Base-by-base conservation (phyloP, 768 basidiomycete species). In the Xerocomus brunneocitrinus region DNA sequence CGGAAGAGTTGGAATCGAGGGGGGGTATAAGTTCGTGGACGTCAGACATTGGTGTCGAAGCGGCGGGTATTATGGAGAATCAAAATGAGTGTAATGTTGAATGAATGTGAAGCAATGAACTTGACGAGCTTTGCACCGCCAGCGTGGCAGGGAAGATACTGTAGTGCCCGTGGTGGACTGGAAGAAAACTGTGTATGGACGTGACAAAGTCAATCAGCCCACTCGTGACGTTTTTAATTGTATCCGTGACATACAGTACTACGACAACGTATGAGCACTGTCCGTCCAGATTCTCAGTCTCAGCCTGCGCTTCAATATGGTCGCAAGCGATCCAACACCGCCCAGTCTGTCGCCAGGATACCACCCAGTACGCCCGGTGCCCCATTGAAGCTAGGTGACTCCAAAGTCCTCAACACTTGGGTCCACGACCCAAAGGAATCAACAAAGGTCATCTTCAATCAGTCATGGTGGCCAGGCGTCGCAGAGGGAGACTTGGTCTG, bases 391-490 rank as follows among this genome's bases (percentile, higher is more conserved):
- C 61, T 80, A 22, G 88, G 88, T 13, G 87, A 87, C 57, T 74
- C 71, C 5, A 84, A 81, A 59, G 70, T 77, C 2, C 71, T 91
- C 44, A 86, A 82, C 35, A 75, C 78, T 12, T 90, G 89, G 89
- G 87, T 91, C 4, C 84, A 88, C 62, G 85, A 89, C 52, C 61
- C 76, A 34, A 85, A 82, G 62, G 82, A 85, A 49, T 77, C 80
- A 0, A 65, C 76, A 8, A 69, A 70, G 16, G 83, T 89, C 50
- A 73, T 83, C 16, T 77, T 93, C 66, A 91, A 91, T 58, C 85
- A 84, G 41, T 73, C 81, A 10, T 81, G 76, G 66, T 90, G 87
- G 85, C 87, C 87, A 6, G 91, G 91, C 3, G 85, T 90, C 31
- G 73, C 75, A 42, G 85, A 87, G 59, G 91, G 89, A 8, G 90